Base-by-base conservation (phyloP, 306 rosid genomes). In the Betula pendula region DNA sequence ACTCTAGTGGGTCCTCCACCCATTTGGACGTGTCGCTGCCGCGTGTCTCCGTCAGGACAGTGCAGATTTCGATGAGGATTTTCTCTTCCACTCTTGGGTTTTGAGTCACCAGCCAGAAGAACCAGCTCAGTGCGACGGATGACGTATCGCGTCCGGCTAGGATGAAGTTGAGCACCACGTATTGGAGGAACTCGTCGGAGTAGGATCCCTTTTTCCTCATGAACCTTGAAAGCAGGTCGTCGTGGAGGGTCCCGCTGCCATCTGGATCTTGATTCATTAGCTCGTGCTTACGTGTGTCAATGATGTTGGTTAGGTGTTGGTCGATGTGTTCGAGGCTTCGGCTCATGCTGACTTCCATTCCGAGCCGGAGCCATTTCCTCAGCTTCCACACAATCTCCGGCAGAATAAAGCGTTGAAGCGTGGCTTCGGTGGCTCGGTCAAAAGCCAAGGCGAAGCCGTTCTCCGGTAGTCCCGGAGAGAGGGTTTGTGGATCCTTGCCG, bases 81-180 rank as follows among this genome's bases (percentile, higher is more conserved):
- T 88, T 89, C n/a, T 89, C 96, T 76, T 94, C 97, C 2, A 88
- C 93, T 0, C 3, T n/a, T 0, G 93, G 93, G 43, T 87, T 83
- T 29, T 75, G 52, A 8, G 11, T 92, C 49, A 95, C 87, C 68
- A 94, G 45, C 88, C 89, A 92, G 70, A 94, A 92, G 81, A 94
- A 94, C 98, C 98, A 94, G 70, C 96, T 94, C 0, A 94, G 77
- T 0, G 98, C 98, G 0, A 89, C 95, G 0, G 98, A 94, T 76
- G 98, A 94, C 11, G 98, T 94, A 92, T 94, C 97, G 0, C 98
- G 90, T 68, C 98, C 98, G 31, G 98, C 98, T 8, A 94, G 89
- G 84, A 94, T 94, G 90, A 94, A 94, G 50, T 94, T 94, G 33
- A 94, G 95, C 0, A 91, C 92, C 85, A 94, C 98, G 29, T 90